Conservation (phyloP, 2,329 filamentous ascomycete species). For the Neurospora crassa region DNA sequence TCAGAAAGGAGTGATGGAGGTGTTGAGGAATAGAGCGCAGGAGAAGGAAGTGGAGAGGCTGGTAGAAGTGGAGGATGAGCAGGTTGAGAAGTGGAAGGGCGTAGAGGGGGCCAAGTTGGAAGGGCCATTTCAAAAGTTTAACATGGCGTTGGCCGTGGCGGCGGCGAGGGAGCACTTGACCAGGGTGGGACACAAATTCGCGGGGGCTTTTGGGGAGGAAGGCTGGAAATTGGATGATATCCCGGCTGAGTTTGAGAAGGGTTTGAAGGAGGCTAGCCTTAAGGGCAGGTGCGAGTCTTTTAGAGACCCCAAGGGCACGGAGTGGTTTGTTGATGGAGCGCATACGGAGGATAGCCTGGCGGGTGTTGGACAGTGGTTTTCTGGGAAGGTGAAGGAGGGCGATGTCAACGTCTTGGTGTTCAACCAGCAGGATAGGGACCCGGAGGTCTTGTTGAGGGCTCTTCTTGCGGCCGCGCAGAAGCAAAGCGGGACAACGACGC, state of each 20-base stretch:
- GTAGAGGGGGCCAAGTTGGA: constrained; percentile 31
- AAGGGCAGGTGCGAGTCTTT: constrained; percentile 71
- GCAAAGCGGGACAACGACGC: constrained; percentile 26
- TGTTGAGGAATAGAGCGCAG: constrained; percentile 36
- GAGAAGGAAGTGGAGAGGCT: constrained; percentile 40
- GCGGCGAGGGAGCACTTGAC: constrained; percentile 50
- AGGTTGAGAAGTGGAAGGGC: constrained; percentile 32
- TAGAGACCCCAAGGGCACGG: constrained; percentile 36
- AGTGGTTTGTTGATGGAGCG: constrained; percentile 80
- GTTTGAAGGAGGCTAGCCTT: constrained; percentile 57
- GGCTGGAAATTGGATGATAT: constrained; percentile 16
- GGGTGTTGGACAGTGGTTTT: constrained; percentile 71
- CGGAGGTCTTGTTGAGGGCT: constrained; percentile 50
- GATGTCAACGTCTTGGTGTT: constrained; percentile 59
- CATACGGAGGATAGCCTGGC: constrained; percentile 80
- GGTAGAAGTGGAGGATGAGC: constrained; percentile 30
- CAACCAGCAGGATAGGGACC: constrained; percentile 85
- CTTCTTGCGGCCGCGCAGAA: constrained; percentile 48
- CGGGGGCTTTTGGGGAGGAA: constrained; percentile 12
- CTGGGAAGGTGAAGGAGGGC: constrained; percentile 24
- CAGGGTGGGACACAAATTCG: constrained; percentile 14
- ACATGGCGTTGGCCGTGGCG: constrained; percentile 46
- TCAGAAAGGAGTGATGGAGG: constrained; percentile 17
- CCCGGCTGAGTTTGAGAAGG: constrained; percentile 50
- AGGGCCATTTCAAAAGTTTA: constrained; percentile 46